Base-by-base conservation (phyloP, 2,329 filamentous ascomycete species). In the Xylariaceae sp. region DNA sequence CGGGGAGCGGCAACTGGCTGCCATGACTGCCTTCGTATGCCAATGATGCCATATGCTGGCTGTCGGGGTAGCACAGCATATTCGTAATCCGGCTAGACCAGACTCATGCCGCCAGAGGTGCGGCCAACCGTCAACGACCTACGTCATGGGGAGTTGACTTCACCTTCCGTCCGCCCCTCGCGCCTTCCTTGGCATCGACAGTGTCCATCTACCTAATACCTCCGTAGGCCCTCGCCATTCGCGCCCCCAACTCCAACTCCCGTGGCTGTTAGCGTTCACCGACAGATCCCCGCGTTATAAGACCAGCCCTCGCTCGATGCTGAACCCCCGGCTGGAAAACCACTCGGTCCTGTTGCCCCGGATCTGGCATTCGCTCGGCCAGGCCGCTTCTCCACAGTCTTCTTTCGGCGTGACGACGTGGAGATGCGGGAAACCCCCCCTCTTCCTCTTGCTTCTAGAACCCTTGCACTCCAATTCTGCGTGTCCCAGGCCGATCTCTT, bases 291-390 rank as follows among this genome's bases (percentile, higher is more conserved):
- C 43, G 43, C 12, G 29, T 29, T n/a, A 44, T n/a, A 45, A 45
- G 43, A 32, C 29, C 43, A 31, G 43, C 29, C 27, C 32, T 34
- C 2, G 32, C 32, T 34, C 32, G 32, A 34, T 8, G 32, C 32
- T 6, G 32, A 11, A 7, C 8, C 35, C 3, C 35, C 39, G n/a
- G 34, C 31, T 27, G 59, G 35, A 54, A 39, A 50, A 45, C 50
- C n/a, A 46, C 57, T 63, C 63, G 60, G 63, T 56, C 49, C 57
- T 54, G 54, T 32, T 11, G 53, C 47, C 50, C 47, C 53, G 53
- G 51, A 49, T 41, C 59, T 53, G 51, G 55, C 56, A 64, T 65
- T 65, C 62, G 62, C 55, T 65, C 64, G 64, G 64, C 54, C 64
- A 64, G 54, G 50, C 64, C 64, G 64, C 46, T 57, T 50, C 64